Percentiles rank a stretch among this genome's conserved stretches.
Conservation (phyloP, 805 yeast species). For the Vanderwaltozyma polyspora region DNA sequence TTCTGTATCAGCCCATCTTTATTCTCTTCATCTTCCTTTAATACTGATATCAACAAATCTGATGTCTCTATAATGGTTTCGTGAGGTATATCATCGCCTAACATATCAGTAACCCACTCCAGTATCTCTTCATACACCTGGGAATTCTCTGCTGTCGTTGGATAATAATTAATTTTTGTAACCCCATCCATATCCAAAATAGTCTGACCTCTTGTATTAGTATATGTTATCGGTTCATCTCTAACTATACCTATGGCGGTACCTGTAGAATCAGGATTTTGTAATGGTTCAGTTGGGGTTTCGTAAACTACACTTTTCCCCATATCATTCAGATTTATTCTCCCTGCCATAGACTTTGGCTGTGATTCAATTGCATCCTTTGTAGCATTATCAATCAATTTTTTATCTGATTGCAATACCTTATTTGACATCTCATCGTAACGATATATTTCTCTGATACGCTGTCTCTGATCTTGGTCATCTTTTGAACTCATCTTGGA, state of each 20-base stretch:
- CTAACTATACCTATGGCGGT: not conserved
- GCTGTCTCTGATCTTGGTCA: slow-evolving; percentile 10
- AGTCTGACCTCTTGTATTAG: slow-evolving; percentile 18
- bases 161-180: slow-evolving; percentile 50
- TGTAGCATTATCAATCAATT: slow-evolving; percentile 34
- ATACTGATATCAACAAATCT: slow-evolving; percentile 13
- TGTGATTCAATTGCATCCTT: slow-evolving; percentile 42
- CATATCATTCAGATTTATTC: slow-evolving; percentile 57
- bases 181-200: slow-evolving; percentile 28
- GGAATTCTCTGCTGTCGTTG: slow-evolving; percentile 43
- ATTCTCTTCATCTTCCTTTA: slow-evolving; percentile 14
- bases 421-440: slow-evolving; percentile 70
- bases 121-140: slow-evolving; percentile 46
- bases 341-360: slow-evolving; percentile 67
- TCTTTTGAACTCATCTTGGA: not conserved
- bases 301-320: slow-evolving; percentile 33
- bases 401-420: slow-evolving; percentile 50
- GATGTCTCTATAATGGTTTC: slow-evolving; percentile 41
- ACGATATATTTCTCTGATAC: slow-evolving; percentile 33
- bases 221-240: not conserved
- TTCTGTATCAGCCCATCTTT: slow-evolving; percentile 23
- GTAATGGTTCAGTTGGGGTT: not conserved
- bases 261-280: not conserved
- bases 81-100: slow-evolving; percentile 67
- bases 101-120: slow-evolving; percentile 41